phyloP scores from a whole-genome alignment of 768 basidiomycete species.

The Kondoa subrosea region DNA sequence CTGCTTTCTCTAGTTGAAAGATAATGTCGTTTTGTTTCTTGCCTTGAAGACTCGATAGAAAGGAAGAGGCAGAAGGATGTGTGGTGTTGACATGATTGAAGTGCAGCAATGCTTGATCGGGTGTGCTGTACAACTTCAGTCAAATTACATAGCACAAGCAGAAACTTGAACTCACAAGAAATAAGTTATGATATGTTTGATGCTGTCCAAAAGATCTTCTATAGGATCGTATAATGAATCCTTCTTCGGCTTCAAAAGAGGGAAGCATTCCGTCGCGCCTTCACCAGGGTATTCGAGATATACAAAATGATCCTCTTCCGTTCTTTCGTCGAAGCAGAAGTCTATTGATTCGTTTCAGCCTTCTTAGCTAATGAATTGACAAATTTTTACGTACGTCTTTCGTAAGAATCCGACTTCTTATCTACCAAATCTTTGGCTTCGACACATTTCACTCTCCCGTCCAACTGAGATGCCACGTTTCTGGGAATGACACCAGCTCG shows the following conservation, averaged over 20 bases:
- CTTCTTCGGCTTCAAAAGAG: background rate
- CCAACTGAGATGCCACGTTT: background rate
- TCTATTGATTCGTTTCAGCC: background rate
- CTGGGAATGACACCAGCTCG: background rate
- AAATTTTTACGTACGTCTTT: background rate
- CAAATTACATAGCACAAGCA: background rate
- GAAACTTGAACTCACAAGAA: constrained; percentile 15
- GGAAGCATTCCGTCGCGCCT: background rate
- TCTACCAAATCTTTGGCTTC: background rate
- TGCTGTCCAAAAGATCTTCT: constrained; percentile 23
- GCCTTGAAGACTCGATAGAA: background rate
- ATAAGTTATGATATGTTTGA: constrained; percentile 20
- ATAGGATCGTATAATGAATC: constrained; percentile 25
- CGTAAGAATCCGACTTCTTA: background rate
- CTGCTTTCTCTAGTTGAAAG: constrained; percentile 24
- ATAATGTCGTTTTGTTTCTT: constrained; percentile 16
- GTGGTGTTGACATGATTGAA: constrained; percentile 23
- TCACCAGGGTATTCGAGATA: background rate
- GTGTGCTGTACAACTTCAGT: constrained; percentile 11
- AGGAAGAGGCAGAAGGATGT: constrained; percentile 12
- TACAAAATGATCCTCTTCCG: background rate
- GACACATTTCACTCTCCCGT: background rate
- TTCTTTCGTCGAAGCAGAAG: background rate
- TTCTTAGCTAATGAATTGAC: background rate
- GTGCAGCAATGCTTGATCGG: constrained; percentile 19